phyloP scores from a whole-genome alignment of 1,284 basidiomycete species.

The Ceratobasidium sp. region DNA sequence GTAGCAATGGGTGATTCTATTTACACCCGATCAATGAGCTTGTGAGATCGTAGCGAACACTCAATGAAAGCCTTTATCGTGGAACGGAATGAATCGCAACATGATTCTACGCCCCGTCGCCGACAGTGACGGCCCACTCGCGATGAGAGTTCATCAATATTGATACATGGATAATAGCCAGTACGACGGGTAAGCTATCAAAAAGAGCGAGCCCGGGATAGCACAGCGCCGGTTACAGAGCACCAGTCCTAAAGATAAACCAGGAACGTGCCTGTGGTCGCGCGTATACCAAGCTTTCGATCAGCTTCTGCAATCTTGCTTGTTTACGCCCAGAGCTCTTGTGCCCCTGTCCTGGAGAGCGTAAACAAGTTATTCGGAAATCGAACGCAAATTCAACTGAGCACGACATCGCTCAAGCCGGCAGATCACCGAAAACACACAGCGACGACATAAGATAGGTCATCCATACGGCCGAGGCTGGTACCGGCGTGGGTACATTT shows the following conservation, averaged over 20 bases:
- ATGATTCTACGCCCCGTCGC: no score
- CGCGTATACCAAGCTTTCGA: neutral
- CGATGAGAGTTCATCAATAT: no score
- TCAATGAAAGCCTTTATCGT: no score
- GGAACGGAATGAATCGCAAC: no score
- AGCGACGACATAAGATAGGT: neutral
- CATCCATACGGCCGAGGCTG: no score
- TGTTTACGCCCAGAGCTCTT: neutral
- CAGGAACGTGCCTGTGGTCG: no score
- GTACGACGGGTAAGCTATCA: no score
- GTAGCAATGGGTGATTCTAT: neutral
- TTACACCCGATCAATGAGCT: neutral
- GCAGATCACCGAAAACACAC: neutral
- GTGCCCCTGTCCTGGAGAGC: neutral
- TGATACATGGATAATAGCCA: no score
- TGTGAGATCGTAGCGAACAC: no score
- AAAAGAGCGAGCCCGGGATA: neutral
- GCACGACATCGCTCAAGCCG: neutral
- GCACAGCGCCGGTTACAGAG: neutral
- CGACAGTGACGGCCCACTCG: no score
- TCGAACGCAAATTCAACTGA: constrained; percentile 4
- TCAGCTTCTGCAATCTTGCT: neutral
- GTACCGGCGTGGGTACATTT: no score
- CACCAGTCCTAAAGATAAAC: neutral
- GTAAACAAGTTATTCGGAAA: constrained; percentile 10